These are phyloP conservation scores for Beauveria bassiana DNA, from an alignment of 2,329 filamentous ascomycete genomes.

Conservation along the genomic window DNA sequence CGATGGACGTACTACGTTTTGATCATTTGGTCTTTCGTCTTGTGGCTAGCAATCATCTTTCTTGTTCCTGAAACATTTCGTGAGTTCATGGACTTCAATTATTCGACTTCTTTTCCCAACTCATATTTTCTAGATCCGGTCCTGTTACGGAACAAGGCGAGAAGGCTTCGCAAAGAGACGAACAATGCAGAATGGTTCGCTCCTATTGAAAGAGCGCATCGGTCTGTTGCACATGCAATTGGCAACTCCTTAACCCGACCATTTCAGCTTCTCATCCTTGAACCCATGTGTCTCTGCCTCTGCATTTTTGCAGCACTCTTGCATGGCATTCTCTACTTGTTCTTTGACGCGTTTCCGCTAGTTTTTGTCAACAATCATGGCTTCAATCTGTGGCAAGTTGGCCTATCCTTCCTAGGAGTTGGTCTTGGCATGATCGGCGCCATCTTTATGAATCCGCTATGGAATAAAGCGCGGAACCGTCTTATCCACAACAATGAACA, in stretches of 20 bases:
- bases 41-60: constrained; percentile 51
- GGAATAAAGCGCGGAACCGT: too few species aligned
- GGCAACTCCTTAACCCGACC: too few species aligned
- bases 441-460: constrained; percentile 40
- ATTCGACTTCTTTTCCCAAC: too few species aligned
- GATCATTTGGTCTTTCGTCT: constrained; percentile 67
- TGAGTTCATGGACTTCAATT: too few species aligned
- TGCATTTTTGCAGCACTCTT: constrained; percentile 78
- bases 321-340: constrained; percentile 69
- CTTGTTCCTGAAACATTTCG: constrained; percentile 84
- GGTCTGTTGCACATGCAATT: too few species aligned
- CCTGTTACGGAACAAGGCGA: constrained; percentile 65
- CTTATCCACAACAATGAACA: too few species aligned
- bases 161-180: constrained; percentile 61
- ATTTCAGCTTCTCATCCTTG: constrained; percentile 55
- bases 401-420: constrained; percentile 69
- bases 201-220: too few species aligned
- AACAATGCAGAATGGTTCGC: constrained; percentile 62
- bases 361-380: constrained; percentile 69
- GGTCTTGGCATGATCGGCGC: constrained; percentile 58
- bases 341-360: constrained; percentile 80
- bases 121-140: constrained; percentile 39
- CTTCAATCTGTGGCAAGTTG: constrained; percentile 74
- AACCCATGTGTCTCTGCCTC: constrained; percentile 79
- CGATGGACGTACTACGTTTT: constrained; percentile 80